Base-by-base conservation (phyloP, 441 rosid genomes). In the Flueggea neowawraea region DNA sequence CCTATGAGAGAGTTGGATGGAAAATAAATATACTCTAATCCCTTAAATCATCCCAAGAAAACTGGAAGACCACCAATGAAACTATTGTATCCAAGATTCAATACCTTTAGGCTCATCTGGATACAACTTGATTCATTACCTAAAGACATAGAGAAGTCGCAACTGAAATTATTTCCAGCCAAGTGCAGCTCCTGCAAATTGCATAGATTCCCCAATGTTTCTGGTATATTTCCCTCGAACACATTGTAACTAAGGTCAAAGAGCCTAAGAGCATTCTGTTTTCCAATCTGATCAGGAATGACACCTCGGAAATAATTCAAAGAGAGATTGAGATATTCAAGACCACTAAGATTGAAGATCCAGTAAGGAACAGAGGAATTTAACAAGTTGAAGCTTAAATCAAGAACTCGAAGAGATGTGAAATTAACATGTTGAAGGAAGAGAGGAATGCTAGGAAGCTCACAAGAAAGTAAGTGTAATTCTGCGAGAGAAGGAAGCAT, bases 401-500 rank as follows among this genome's bases (percentile, higher is more conserved):
- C 60, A 22, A 76, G 51, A 16, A 60, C 44, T 0, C 47, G 44
- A 49, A 73, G 67, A 9, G 70, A 60, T 54, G 75, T 63, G 47
- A 63, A 39, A 66, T 76, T 54, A 8, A 55, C 36, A 43, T 51
- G 61, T 12, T 22, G 28, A n/a, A n/a, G n/a, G n/a, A n/a, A n/a
- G n/a, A n/a, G n/a, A 56, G 32, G 68, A 71, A 6, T 54, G 12
- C 10, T 51, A 31, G 12, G 68, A 45, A 55, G 69, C 58, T 14
- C 7, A 17, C 13, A 4, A 6, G n/a, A n/a, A 12, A 31, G 66
- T 45, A 15, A 72, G 61, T 0, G 60, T 41, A 43, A 43, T 43
- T 73, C 67, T 4, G 10, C 1, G 1, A 76, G 64, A 45, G 72
- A 72, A 66, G 77, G 73, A 63, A 76, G 61, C 66, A 7, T 45